phyloP scores from a whole-genome alignment of 176 grass and related monocot species.

The Oryza meyeriana region DNA sequence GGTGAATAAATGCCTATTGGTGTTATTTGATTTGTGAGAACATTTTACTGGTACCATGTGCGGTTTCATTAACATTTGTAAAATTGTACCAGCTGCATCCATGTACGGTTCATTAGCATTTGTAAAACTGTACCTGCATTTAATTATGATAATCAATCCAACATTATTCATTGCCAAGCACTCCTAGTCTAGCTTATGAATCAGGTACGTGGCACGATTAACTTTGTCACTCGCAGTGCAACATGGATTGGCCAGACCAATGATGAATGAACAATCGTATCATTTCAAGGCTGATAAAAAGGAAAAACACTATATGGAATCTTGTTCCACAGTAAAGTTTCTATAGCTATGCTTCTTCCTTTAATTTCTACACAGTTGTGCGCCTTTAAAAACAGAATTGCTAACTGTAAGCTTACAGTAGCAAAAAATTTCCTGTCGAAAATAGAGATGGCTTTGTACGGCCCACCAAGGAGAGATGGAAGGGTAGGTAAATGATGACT shows the following conservation, averaged over 20 bases:
- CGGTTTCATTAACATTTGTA: neutral
- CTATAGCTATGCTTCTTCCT: neutral
- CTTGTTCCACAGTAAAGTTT: neutral
- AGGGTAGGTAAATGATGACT: neutral
- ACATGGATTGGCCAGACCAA: too few species aligned
- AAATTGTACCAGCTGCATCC: too few species aligned
- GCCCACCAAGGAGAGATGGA: conserved; percentile 29
- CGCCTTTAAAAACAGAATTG: conserved; percentile 22
- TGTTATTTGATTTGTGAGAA: neutral
- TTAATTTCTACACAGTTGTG: conserved; percentile 18
- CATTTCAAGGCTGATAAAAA: neutral
- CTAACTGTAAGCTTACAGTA: neutral
- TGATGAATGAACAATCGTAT: neutral
- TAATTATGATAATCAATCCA: neutral
- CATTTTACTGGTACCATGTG: neutral
- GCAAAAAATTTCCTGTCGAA: neutral
- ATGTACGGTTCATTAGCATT: neutral
- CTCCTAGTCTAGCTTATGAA: neutral
- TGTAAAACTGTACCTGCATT: neutral
- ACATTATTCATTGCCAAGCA: neutral
- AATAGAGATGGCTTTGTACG: conserved; percentile 29
- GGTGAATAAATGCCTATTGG: neutral
- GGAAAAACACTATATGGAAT: neutral
- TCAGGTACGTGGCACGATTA: neutral
- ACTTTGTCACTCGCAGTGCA: too few species aligned